Base-by-base conservation (phyloP, 306 rosid species). In the Hylodesmum podocarpum region DNA sequence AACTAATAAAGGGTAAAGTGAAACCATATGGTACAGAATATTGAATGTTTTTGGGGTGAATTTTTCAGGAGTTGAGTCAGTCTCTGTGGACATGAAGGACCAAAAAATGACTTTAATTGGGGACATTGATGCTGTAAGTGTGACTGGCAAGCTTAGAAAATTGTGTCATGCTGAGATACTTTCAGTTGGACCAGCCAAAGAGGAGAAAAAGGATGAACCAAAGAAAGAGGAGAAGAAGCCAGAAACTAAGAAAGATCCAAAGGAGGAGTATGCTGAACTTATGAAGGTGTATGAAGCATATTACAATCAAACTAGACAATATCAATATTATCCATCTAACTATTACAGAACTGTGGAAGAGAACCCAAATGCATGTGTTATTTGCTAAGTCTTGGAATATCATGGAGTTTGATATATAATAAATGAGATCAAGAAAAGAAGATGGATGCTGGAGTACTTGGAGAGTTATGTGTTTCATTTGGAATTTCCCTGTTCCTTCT, bases 111-210 rank as follows among this genome's bases (percentile, higher is more conserved):
- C 94, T 0, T 70, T 91, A 73, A 85, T 68, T 0, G 98, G 98
- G 13, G 90, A 86, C 9, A 41, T 87, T 24, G 97, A 94, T 70
- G 81, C 98, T 0, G 90, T 94, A 10, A 0, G 1, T 14, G 70
- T 94, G 27, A 93, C 84, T 25, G 68, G 68, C 33, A 94, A 87
- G 67, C 51, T 94, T 65, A 90, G 91, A 80, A 94, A 90, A 86
- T 24, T 83, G 3, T 87, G 87, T 22, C 37, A 0, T 25, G 64
- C 87, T n/a, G 89, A 88, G 0, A 87, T 94, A 28, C 13, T 88
- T 8, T 90, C 96, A 3, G 98, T 94, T 18, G 98, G 90, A 15
- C 91, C 91, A 12, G 87, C 90, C 1, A 89, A 91, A 70, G 91
- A 86, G 75, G 94, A 88, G 78, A 79, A 88, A 77, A 79, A 89